A percentile compares a stretch with the other conserved stretches of the same genome.
These are phyloP conservation scores for Leucocoprinus leucothites DNA, from an alignment of 768 basidiomycete genomes.

Conservation along the genomic window DNA sequence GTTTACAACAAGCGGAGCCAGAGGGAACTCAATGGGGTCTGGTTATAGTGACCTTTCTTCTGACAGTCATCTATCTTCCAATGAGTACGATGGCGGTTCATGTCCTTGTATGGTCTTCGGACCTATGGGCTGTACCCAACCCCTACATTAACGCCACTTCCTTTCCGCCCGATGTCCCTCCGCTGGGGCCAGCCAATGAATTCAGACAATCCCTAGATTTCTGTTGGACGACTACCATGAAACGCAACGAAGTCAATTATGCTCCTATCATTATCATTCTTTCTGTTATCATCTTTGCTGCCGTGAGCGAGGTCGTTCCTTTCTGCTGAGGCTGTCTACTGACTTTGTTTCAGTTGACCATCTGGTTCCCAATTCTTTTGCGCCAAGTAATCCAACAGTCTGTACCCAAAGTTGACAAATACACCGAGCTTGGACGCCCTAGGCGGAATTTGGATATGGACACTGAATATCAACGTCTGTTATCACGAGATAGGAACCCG, in stretches of 20 bases:
- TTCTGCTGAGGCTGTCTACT: not conserved
- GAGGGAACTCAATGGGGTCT: slow-evolving; percentile 47
- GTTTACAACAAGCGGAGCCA: slow-evolving; percentile 44
- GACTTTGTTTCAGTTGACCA: slow-evolving; percentile 43
- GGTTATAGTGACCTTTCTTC: slow-evolving; percentile 59
- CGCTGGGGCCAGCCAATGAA: slow-evolving; percentile 53
- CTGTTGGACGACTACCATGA: slow-evolving; percentile 80
- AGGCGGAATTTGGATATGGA: slow-evolving; percentile 58
- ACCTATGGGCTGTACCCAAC: slow-evolving; percentile 71
- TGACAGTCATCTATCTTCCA: slow-evolving; percentile 72
- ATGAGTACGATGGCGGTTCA: slow-evolving; percentile 76
- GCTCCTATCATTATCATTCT: slow-evolving; percentile 62
- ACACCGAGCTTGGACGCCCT: slow-evolving; percentile 66
- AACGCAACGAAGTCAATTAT: slow-evolving; percentile 63
- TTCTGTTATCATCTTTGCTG: slow-evolving; percentile 45
- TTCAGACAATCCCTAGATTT: slow-evolving; percentile 67
- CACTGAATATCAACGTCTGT: slow-evolving; percentile 65
- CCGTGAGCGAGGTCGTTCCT: slow-evolving; percentile 35
- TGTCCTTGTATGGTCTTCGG: slow-evolving; percentile 74
- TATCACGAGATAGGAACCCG: slow-evolving; percentile 62
- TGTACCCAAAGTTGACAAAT: slow-evolving; percentile 63
- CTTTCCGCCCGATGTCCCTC: slow-evolving; percentile 43
- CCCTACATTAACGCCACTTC: slow-evolving; percentile 60
- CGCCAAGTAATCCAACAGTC: slow-evolving; percentile 51
- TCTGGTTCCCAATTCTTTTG: slow-evolving; percentile 70